A percentile compares a stretch with the other conserved stretches of the same genome.
phyloP scores from a whole-genome alignment of 2,329 filamentous ascomycete genomes.

The Alternaria sp. region DNA sequence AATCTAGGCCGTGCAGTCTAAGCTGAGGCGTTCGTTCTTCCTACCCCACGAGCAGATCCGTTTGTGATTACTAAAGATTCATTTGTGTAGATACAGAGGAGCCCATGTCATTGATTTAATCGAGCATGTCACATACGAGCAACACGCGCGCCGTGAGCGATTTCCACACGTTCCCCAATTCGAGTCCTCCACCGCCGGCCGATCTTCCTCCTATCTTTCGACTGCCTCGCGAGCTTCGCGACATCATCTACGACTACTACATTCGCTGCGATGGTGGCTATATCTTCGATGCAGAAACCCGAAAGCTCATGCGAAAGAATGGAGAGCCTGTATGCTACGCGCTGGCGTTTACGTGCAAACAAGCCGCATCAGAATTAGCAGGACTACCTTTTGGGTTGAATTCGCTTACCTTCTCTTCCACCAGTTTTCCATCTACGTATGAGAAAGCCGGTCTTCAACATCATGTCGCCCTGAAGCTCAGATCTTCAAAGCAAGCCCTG shows the following conservation, averaged over 20 bases:
- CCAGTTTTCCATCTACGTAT: not conserved
- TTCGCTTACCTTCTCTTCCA: not conserved
- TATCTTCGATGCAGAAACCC: not conserved
- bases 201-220: not conserved
- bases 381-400: not conserved
- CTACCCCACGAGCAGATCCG: no score
- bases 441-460: not conserved
- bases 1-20: no score
- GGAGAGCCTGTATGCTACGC: not conserved
- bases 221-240: conserved; percentile 15
- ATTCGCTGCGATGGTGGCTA: conserved; percentile 11
- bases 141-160: no score
- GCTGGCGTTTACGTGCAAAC: not conserved
- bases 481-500: not conserved
- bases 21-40: no score
- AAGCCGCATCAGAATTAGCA: not conserved
- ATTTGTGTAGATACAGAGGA: no score
- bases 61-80: no score
- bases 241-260: conserved; percentile 17
- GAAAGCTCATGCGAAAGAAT: not conserved
- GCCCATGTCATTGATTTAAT: no score
- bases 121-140: no score
- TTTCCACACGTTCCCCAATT: no score
- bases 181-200: no score
- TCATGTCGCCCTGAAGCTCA: not conserved